phyloP scores from a whole-genome alignment of 805 yeast genomes.

The Wickerhamiella vanderwaltii region DNA sequence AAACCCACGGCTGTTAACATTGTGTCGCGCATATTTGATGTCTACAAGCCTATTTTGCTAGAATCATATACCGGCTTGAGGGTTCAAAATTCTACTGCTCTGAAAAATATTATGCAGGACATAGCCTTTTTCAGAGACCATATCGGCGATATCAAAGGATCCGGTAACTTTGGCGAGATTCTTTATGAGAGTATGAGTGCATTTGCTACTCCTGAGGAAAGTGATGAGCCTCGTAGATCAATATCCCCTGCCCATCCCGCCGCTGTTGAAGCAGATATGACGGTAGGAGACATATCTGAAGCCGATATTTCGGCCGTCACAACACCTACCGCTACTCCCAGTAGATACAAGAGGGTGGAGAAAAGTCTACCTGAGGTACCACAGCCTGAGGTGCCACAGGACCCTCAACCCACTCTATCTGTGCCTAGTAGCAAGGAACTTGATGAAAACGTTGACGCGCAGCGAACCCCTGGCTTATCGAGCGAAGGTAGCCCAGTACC shows the following conservation, averaged over 20 bases:
- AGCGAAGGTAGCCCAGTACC: neutral
- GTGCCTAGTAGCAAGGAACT: neutral
- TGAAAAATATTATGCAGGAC: slow-evolving; percentile 45
- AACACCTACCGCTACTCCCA: neutral
- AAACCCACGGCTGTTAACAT: slow-evolving; percentile 20
- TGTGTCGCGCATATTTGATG: slow-evolving; percentile 32
- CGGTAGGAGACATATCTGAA: slow-evolving; percentile 1
- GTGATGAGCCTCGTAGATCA: slow-evolving; percentile 23
- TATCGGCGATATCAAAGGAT: slow-evolving; percentile 44
- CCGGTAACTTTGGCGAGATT: slow-evolving; percentile 49
- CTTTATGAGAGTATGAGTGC: slow-evolving; percentile 50
- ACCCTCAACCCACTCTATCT: neutral
- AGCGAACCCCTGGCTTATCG: neutral
- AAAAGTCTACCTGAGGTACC: slow-evolving; percentile 2
- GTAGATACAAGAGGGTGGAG: slow-evolving; percentile 1
- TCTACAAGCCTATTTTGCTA: slow-evolving; percentile 44
- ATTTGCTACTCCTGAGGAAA: slow-evolving; percentile 23
- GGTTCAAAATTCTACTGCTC: slow-evolving; percentile 24
- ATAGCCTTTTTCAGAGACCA: slow-evolving; percentile 53
- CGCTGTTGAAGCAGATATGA: slow-evolving; percentile 21
- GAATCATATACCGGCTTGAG: slow-evolving; percentile 39
- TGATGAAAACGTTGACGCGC: neutral
- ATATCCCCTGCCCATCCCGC: slow-evolving; percentile 22
- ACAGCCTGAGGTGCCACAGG: neutral
- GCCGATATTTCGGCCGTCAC: neutral